Percentiles rank a stretch among this genome's conserved stretches.
These are phyloP conservation scores for Oleoguttula mirabilis DNA, from an alignment of 495 filamentous ascomycete genomes.

Conservation along the genomic window DNA sequence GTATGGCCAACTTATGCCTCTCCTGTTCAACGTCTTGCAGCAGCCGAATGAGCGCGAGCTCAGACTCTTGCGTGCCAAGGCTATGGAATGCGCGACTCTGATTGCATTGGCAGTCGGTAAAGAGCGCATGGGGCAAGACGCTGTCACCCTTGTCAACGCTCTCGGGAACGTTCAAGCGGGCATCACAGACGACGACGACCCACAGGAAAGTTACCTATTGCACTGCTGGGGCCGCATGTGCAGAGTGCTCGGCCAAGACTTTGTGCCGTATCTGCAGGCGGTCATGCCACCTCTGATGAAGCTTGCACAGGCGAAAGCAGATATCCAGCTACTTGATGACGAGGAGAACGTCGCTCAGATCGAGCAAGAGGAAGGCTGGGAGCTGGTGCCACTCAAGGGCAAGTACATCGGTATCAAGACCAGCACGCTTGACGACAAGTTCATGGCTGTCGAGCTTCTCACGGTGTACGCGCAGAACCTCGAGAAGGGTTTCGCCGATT, in stretches of 20 bases:
- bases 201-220: slow-evolving; percentile 90
- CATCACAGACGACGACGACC: slow-evolving; percentile 86
- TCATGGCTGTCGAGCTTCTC: slow-evolving; percentile 95
- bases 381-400: slow-evolving; percentile 88
- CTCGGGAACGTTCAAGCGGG: slow-evolving; percentile 75
- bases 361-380: slow-evolving; percentile 95
- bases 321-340: slow-evolving; percentile 92
- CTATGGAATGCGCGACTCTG: slow-evolving; percentile 97
- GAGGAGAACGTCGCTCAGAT: slow-evolving; percentile 88
- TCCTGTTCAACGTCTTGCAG: slow-evolving; percentile 78
- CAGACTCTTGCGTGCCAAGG: slow-evolving; percentile 83
- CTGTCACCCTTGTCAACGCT: slow-evolving; percentile 70
- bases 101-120: slow-evolving; percentile 94
- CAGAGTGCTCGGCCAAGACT: slow-evolving; percentile 77
- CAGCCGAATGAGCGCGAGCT: slow-evolving; percentile 87
- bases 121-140: slow-evolving; percentile 79
- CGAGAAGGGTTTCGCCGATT: slow-evolving; percentile 81
- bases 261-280: slow-evolving; percentile 78
- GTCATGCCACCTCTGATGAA: slow-evolving; percentile 93
- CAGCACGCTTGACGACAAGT: slow-evolving; percentile 91
- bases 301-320: slow-evolving; percentile 87
- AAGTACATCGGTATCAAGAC: slow-evolving; percentile 99
- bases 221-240: slow-evolving; percentile 99
- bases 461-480: slow-evolving; percentile 93
- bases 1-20: slow-evolving; percentile 88